These are phyloP conservation scores for Quercus aquifolioides DNA, from an alignment of 306 rosid species.

Conservation along the genomic window DNA sequence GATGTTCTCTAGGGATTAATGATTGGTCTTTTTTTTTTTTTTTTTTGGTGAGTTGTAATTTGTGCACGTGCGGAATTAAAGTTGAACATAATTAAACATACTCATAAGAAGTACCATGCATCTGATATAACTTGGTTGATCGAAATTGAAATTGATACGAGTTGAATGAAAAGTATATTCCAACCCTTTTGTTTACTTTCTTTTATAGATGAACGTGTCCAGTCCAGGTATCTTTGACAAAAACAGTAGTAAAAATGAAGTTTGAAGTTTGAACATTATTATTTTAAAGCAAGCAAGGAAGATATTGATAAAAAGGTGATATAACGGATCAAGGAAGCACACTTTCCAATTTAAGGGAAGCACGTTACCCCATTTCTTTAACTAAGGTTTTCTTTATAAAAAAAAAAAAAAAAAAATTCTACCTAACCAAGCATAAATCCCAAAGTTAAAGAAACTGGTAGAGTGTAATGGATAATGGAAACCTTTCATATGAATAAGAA, in stretches of 20 bases:
- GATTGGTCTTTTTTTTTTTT: background rate
- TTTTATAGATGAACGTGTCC: background rate
- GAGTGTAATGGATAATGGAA: background rate
- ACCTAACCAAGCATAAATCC: background rate
- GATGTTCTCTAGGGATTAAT: background rate
- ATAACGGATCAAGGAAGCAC: constrained; percentile 15
- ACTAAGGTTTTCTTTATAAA: background rate
- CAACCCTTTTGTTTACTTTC: background rate
- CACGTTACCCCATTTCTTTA: constrained; percentile 35
- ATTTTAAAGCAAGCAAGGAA: background rate
- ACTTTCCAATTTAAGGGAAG: constrained; percentile 27
- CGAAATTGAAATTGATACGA: background rate
- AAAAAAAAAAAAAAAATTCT: constrained; percentile 4
- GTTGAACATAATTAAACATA: background rate
- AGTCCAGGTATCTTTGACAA: background rate
- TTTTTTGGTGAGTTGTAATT: background rate
- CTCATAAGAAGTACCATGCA: background rate
- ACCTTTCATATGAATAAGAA: background rate
- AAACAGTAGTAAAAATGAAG: background rate
- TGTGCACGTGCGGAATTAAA: background rate
- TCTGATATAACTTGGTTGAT: background rate
- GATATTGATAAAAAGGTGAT: constrained; percentile 18
- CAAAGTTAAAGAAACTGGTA: background rate
- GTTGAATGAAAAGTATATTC: too few relatives aligned
- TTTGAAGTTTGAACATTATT: background rate